Evolutionary conservation across 2,329 filamentous ascomycete genomes (phyloP).

Genomic region (Zymoseptoria crescenta): DNA sequence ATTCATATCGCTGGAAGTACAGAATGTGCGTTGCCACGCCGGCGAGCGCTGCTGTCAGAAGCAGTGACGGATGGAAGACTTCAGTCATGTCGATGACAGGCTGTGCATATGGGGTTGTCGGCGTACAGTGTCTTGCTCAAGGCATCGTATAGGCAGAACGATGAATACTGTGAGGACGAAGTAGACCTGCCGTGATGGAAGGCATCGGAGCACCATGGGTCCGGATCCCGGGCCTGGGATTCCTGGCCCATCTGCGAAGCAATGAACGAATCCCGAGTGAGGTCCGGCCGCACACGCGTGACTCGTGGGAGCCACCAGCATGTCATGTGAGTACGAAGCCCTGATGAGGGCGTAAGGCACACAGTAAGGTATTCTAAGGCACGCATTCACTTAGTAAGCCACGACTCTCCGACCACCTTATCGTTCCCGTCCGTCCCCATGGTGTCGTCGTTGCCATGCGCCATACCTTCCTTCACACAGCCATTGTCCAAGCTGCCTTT

Average conservation of each 20-base stretch:
- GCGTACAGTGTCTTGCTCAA: not conserved
- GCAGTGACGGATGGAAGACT: not conserved
- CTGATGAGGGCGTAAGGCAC: too few species aligned
- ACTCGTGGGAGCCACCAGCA: too few species aligned
- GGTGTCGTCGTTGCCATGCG: not conserved
- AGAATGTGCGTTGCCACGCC: constrained; percentile 17
- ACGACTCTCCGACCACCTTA: too few species aligned
- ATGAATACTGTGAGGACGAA: not conserved
- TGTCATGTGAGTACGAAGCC: too few species aligned
- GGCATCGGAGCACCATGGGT: too few species aligned
- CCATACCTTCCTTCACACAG: not conserved
- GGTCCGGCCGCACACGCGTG: too few species aligned
- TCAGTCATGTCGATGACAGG: not conserved
- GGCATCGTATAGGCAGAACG: not conserved
- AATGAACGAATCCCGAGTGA: too few species aligned
- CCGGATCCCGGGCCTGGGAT: too few species aligned
- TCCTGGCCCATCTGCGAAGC: too few species aligned
- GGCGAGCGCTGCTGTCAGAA: not conserved
- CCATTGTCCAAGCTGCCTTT: not conserved
- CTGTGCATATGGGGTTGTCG: not conserved
- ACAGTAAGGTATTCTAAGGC: too few species aligned
- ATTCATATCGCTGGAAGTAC: constrained; percentile 21
- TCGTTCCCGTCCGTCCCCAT: not conserved
- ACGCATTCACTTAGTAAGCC: too few species aligned
- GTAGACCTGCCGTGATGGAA: not conserved